These are phyloP conservation scores for Solanum chmielewskii DNA, from an alignment of 257 asterid species.

Conservation along the genomic window DNA sequence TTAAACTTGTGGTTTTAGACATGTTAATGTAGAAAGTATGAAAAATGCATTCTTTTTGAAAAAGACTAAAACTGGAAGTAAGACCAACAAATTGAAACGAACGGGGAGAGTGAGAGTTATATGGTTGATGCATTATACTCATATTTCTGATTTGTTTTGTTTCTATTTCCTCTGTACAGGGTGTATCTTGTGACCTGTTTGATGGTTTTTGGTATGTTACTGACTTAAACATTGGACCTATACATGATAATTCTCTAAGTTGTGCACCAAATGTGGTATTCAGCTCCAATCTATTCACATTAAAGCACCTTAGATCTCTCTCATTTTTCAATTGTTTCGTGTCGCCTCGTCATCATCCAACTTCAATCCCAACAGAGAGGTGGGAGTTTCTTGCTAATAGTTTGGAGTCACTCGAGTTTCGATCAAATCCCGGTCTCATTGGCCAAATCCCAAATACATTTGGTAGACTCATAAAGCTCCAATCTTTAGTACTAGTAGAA, in stretches of 20 bases:
- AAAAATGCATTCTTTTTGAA: neutral
- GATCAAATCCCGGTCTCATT: conserved; percentile 60
- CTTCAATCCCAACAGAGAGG: conserved; percentile 36
- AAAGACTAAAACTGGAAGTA: too few relatives aligned
- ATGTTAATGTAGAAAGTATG: too few relatives aligned
- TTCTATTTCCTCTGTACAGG: conserved; percentile 36
- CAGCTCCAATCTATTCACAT: conserved; percentile 36
- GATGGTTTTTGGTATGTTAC: conserved; percentile 90
- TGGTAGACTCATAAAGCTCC: conserved; percentile 51
- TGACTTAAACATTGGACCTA: conserved; percentile 61
- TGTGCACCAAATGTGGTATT: conserved; percentile 54
- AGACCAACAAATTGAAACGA: neutral
- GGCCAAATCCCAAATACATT: conserved; percentile 50
- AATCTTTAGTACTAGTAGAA: conserved; percentile 60
- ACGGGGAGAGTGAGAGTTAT: neutral
- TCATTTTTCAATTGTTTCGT: conserved; percentile 68
- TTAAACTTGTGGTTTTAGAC: neutral
- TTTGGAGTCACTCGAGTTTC: conserved; percentile 58
- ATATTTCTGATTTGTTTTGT: neutral
- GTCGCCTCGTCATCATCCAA: conserved; percentile 15
- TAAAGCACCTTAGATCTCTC: conserved; percentile 59
- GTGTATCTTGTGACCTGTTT: conserved; percentile 78
- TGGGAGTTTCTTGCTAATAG: conserved; percentile 51
- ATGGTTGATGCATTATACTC: neutral
- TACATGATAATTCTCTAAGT: conserved; percentile 79